These are phyloP conservation scores for Sarocladium brachiariae DNA, from an alignment of 2,329 filamentous ascomycete species.

Conservation along the genomic window DNA sequence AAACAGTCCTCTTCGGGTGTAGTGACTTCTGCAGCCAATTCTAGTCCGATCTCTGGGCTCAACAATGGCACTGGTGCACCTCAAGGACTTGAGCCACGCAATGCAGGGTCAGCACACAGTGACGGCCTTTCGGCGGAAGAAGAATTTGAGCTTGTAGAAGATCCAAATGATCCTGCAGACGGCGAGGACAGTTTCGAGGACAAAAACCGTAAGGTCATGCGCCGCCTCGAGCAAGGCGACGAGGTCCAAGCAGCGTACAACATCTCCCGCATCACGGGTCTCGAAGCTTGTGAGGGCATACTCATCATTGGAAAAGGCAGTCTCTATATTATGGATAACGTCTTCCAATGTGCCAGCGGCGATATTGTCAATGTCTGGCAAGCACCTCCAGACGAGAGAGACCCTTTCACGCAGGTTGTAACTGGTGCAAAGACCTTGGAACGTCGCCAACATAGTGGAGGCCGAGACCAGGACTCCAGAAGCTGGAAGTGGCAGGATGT, in stretches of 20 bases:
- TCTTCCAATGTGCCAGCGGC: slow-evolving; percentile 89
- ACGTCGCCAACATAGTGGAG: slow-evolving; percentile 51
- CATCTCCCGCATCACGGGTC: slow-evolving; percentile 84
- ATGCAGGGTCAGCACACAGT: slow-evolving; percentile 11
- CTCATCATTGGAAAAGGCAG: slow-evolving; percentile 87
- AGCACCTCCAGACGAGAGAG: slow-evolving; percentile 83
- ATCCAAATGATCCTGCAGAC: slow-evolving; percentile 78
- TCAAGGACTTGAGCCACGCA: not conserved
- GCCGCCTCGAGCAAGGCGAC: slow-evolving; percentile 83
- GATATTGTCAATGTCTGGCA: slow-evolving; percentile 97
- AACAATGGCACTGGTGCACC: not conserved
- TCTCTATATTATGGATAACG: slow-evolving; percentile 91
- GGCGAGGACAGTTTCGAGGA: slow-evolving; percentile 77
- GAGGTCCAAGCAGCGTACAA: slow-evolving; percentile 93
- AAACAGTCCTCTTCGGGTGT: not conserved
- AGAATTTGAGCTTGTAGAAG: slow-evolving; percentile 92
- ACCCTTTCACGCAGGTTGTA: slow-evolving; percentile 93
- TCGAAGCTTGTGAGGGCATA: slow-evolving; percentile 90
- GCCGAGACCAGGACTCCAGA: slow-evolving; percentile 68
- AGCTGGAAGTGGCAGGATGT: slow-evolving; percentile 94
- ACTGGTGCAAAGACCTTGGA: slow-evolving; percentile 55
- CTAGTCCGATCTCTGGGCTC: slow-evolving; percentile 25
- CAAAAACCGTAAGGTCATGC: slow-evolving; percentile 97
- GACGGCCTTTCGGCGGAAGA: slow-evolving; percentile 55
- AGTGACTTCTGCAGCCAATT: slow-evolving; percentile 13